Conservation (phyloP, 2,329 filamentous ascomycete species). For the Ceratocystis diversiconidia region DNA sequence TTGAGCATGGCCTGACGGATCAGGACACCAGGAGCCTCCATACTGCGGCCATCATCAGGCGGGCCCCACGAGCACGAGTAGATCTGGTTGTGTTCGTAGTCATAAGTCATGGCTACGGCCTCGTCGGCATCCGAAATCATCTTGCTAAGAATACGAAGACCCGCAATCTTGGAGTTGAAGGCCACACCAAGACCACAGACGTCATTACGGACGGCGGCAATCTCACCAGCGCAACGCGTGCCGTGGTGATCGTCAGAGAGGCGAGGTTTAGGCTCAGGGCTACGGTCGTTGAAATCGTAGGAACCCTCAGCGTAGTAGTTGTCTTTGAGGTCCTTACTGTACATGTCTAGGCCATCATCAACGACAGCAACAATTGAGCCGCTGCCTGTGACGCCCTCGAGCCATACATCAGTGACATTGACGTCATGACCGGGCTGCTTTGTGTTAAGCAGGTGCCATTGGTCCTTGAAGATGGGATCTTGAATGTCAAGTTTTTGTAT, state of each 20-base stretch:
- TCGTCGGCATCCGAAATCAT: slow-evolving; percentile 86
- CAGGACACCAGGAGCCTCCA: slow-evolving; percentile 83
- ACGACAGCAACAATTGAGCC: slow-evolving; percentile 86
- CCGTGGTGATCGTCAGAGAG: slow-evolving; percentile 78
- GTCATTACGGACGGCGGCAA: slow-evolving; percentile 81
- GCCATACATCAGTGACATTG: slow-evolving; percentile 90
- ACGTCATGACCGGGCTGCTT: slow-evolving; percentile 74
- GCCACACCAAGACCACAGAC: slow-evolving; percentile 93
- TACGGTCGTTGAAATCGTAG: slow-evolving; percentile 88
- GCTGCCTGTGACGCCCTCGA: slow-evolving; percentile 77
- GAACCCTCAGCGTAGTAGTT: slow-evolving; percentile 92
- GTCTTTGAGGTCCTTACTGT: slow-evolving; percentile 77
- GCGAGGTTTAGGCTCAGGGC: slow-evolving; percentile 63
- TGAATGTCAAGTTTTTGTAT: slow-evolving; percentile 55
- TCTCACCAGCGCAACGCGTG: slow-evolving; percentile 87
- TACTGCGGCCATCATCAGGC: slow-evolving; percentile 79
- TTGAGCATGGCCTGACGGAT: slow-evolving; percentile 86
- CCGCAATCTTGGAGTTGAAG: slow-evolving; percentile 79
- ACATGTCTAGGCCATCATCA: slow-evolving; percentile 91
- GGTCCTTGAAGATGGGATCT: slow-evolving; percentile 83
- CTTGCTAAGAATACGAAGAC: slow-evolving; percentile 83
- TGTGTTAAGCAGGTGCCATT: slow-evolving; percentile 91
- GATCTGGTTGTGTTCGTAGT: slow-evolving; percentile 81
- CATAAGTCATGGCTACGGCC: slow-evolving; percentile 82
- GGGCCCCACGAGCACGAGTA: slow-evolving; percentile 99